A percentile compares a stretch with the other conserved stretches of the same genome.
Conservation (phyloP, 169 alveolate species). For the Cryptosporidium canis region DNA sequence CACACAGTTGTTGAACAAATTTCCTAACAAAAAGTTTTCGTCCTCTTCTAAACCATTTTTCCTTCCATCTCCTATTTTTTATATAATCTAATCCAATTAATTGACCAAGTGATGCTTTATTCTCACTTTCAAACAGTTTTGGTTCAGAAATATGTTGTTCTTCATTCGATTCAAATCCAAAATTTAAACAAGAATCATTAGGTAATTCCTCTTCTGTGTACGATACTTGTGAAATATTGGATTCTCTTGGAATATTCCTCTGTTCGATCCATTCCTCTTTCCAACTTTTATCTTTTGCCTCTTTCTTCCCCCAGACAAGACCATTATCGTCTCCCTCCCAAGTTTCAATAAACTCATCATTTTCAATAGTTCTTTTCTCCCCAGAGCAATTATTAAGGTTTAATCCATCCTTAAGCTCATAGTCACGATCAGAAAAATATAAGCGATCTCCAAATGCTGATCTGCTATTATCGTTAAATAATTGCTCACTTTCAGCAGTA, state of each 20-base stretch:
- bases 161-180: background rate
- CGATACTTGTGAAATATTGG: slow-evolving; percentile 7
- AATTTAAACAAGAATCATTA: background rate
- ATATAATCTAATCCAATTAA: slow-evolving; percentile 40
- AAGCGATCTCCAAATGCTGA: slow-evolving; percentile 27
- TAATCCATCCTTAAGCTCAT: background rate
- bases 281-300: slow-evolving; percentile 67
- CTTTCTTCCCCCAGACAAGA: slow-evolving; percentile 59
- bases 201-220: slow-evolving; percentile 2
- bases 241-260: slow-evolving; percentile 46
- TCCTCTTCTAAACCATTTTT: slow-evolving; percentile 71
- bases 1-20: slow-evolving; percentile 53
- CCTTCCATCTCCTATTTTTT: slow-evolving; percentile 57
- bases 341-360: slow-evolving; percentile 47
- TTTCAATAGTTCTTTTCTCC: slow-evolving; percentile 4
- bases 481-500: background rate
- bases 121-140: background rate
- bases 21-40: slow-evolving; percentile 41
- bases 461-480: slow-evolving; percentile 7
- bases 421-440: background rate
- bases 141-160: background rate
- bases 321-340: slow-evolving; percentile 70
- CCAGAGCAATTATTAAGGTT: background rate
- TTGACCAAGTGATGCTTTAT: slow-evolving; percentile 54
- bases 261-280: slow-evolving; percentile 70